These are phyloP conservation scores for Trebouxia sp. DNA, from an alignment of 139 green algal species.

Conservation along the genomic window DNA sequence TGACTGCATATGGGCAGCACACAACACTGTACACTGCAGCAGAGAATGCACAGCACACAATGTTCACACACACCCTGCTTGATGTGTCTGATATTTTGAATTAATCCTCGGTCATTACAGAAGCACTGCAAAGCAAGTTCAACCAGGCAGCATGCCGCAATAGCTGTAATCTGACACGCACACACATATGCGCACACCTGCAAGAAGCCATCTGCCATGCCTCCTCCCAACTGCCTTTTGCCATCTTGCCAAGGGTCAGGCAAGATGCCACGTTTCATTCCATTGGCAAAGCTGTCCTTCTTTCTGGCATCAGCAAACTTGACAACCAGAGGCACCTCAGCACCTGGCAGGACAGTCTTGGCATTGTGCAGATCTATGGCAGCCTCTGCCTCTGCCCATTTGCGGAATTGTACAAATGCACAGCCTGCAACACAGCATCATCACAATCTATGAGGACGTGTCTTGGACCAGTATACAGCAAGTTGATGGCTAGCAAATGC, in stretches of 20 bases:
- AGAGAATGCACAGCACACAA: too few relatives aligned
- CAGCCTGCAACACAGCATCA: slow-evolving; percentile 58
- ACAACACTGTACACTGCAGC: too few relatives aligned
- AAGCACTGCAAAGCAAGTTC: too few relatives aligned
- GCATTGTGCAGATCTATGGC: slow-evolving; percentile 77
- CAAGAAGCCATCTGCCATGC: slow-evolving; percentile 9
- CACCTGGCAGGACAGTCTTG: slow-evolving; percentile 62
- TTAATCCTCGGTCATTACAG: too few relatives aligned
- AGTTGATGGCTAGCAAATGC: background rate
- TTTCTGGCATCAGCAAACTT: slow-evolving; percentile 87
- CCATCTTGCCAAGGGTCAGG: slow-evolving; percentile 16
- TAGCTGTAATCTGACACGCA: too few relatives aligned
- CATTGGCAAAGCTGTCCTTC: slow-evolving; percentile 16
- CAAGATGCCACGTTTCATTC: background rate
- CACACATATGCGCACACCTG: too few relatives aligned
- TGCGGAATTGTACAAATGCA: slow-evolving; percentile 79
- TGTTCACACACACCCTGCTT: too few relatives aligned
- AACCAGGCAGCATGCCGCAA: too few relatives aligned
- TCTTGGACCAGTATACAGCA: background rate
- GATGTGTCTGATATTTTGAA: too few relatives aligned
- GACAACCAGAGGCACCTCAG: slow-evolving; percentile 76
- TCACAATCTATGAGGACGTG: background rate
- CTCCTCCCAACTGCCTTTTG: slow-evolving; percentile 5
- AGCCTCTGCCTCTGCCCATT: slow-evolving; percentile 73
- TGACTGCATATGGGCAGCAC: too few relatives aligned